Evolutionary conservation across 345 rosid species (phyloP).

Genomic region (Carallia pectinifolia): DNA sequence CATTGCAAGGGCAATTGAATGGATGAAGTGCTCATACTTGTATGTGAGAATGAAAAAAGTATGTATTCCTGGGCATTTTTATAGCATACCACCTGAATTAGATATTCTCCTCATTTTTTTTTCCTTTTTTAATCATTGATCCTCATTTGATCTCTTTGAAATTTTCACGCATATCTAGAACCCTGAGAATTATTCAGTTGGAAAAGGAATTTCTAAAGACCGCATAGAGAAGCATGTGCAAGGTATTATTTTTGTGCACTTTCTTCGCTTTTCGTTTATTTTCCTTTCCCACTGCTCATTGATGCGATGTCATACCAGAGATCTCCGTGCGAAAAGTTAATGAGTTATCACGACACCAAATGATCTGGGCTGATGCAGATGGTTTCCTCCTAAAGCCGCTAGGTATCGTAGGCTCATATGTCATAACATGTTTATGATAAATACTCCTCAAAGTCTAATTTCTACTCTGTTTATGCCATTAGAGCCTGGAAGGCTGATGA

Average conservation of each 20-base stretch:
- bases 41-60: constrained; percentile 92
- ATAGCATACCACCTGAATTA: constrained; percentile 5
- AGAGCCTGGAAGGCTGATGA: constrained; percentile 98
- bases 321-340: constrained; percentile 73
- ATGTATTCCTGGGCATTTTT: constrained; percentile 23
- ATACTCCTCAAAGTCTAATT: constrained; percentile 10
- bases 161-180: constrained; percentile 45
- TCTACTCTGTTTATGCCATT: constrained; percentile 14
- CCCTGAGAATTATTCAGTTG: constrained; percentile 82
- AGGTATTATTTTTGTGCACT: constrained; percentile 42
- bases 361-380: constrained; percentile 87
- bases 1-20: constrained; percentile 82
- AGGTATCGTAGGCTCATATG: constrained; percentile 45
- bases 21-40: constrained; percentile 95
- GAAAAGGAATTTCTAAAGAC: constrained; percentile 70
- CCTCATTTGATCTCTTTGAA: constrained; percentile 14
- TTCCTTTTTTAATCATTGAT: no score
- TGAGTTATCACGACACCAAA: constrained; percentile 74
- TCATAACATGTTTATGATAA: constrained; percentile 14
- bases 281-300: constrained; percentile 20
- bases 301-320: constrained; percentile 42
- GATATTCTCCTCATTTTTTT: not conserved
- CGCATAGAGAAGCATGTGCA: constrained; percentile 80
- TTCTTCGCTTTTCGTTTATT: constrained; percentile 10
- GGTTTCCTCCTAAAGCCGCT: constrained; percentile 86